phyloP scores from a whole-genome alignment of 306 rosid species.

The Datisca glomerata region DNA sequence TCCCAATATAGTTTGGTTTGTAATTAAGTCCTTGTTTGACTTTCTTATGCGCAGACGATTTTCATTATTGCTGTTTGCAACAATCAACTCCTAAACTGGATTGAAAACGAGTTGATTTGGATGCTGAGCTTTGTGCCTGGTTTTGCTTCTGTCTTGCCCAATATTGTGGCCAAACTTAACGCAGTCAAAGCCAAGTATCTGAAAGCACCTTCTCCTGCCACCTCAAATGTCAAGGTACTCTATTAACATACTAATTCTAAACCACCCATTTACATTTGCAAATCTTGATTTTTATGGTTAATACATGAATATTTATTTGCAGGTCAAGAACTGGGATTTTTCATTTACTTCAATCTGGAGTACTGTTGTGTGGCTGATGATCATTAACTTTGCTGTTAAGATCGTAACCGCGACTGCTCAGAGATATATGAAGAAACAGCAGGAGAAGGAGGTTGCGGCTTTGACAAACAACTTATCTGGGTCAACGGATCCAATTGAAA shows the following conservation, averaged over 20 bases:
- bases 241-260: too few species aligned
- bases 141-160: constrained; percentile 51
- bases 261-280: too few species aligned
- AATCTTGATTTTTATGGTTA: too few species aligned
- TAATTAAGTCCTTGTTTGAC: too few species aligned
- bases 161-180: constrained; percentile 40
- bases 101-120: constrained; percentile 87
- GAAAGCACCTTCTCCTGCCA: constrained; percentile 33
- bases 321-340: constrained; percentile 83
- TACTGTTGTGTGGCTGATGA: constrained; percentile 94
- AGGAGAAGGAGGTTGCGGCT: constrained; percentile 39
- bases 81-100: constrained; percentile 93
- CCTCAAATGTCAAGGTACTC: constrained; percentile 54
- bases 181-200: constrained; percentile 68
- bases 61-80: constrained; percentile 90
- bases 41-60: constrained; percentile 67
- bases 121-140: constrained; percentile 78
- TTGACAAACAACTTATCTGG: constrained; percentile 16
- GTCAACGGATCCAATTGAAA: not conserved
- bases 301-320: too few species aligned
- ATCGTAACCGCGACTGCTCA: constrained; percentile 86
- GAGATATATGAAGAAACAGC: constrained; percentile 64
- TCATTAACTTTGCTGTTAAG: constrained; percentile 77
- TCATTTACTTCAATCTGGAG: constrained; percentile 78
- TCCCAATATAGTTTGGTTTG: too few species aligned